Percentiles rank a stretch among this genome's conserved stretches.
These are phyloP conservation scores for Emmonsiellopsis sp. DNA, from an alignment of 2,329 filamentous ascomycete species.

Conservation along the genomic window DNA sequence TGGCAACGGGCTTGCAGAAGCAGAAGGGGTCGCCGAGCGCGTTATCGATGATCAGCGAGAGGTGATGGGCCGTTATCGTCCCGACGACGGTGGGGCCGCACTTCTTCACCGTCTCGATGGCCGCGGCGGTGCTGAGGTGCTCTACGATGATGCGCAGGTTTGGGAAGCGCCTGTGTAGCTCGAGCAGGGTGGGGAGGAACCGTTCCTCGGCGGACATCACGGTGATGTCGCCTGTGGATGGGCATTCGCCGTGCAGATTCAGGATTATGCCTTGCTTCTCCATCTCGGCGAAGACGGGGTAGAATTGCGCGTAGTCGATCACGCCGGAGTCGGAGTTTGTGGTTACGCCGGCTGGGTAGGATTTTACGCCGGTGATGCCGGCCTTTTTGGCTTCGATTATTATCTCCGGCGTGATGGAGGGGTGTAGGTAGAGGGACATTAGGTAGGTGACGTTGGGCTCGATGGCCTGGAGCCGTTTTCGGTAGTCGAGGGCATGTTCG, in stretches of 20 bases:
- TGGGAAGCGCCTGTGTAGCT: constrained; percentile 67
- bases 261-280: constrained; percentile 71
- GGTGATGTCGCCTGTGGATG: constrained; percentile 44
- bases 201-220: constrained; percentile 60
- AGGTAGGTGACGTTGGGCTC: constrained; percentile 57
- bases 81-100: constrained; percentile 67
- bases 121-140: constrained; percentile 79
- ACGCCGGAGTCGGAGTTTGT: constrained; percentile 48
- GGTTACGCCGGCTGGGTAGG: constrained; percentile 41
- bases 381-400: constrained; percentile 64
- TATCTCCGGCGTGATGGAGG: constrained; percentile 55
- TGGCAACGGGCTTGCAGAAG: constrained; percentile 69
- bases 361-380: constrained; percentile 59
- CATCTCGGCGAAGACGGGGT: constrained; percentile 75
- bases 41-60: constrained; percentile 70
- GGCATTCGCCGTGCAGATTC: constrained; percentile 90
- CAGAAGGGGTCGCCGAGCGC: constrained; percentile 64
- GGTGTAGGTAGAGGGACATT: constrained; percentile 63
- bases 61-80: constrained; percentile 80
- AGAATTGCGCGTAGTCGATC: constrained; percentile 34
- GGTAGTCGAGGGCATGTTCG: constrained; percentile 56
- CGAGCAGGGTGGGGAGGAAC: constrained; percentile 71
- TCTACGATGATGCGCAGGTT: constrained; percentile 50
- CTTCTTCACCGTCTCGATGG: constrained; percentile 63
- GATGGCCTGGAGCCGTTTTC: constrained; percentile 49